Base-by-base conservation (phyloP, 495 filamentous ascomycete genomes). In the Lasiosphaeriaceae sp. region DNA sequence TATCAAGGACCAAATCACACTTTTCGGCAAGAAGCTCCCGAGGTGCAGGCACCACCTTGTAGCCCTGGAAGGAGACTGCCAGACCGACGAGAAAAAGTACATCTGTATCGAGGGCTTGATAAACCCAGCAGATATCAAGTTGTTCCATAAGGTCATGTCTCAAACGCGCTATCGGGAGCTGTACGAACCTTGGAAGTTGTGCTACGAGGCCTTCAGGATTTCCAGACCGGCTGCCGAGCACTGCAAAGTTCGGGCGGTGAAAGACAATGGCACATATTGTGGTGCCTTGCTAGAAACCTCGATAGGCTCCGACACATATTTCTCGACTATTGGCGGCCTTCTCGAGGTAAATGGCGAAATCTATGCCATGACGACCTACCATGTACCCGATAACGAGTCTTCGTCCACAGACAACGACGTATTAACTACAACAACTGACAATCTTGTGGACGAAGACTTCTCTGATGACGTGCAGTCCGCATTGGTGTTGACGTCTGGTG, bases 21-120 rank as follows among this genome's bases (percentile, higher is more conserved):
- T 49, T 7, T 49, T 49, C 14, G 47, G 47, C 12, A 49, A 49
- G 26, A 9, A 49, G 26, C 14, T 49, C 8, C 47, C 47, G 7
- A 24, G 26, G 19, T 49, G 47, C 16, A n/a, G 26, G 5, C 47
- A 31, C 21, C 26, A 24, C 47, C 16, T 31, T 9, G 47, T 49
- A n/a, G 14, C 9, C 2, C 2, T 49, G 19, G 47, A 29, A 16
- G 7, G 5, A 31, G 20, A 37, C 9, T 14, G 17, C 20, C 11
- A 16, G 12, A 11, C 47, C 21, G 6, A 9, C 16, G 22, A 2
- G 2, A n/a, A 22, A 29, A 26, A 2, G 2, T 49, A 49, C 26
- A 49, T 49, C n/a, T 49, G 47, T 2, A 49, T 49, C 20, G 47
- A 49, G 26, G 47, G 47, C 22, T 19, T 49, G 26, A 49, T 9